Conservation (phyloP, 176 grass and related monocot species). For the Olyra latifolia region DNA sequence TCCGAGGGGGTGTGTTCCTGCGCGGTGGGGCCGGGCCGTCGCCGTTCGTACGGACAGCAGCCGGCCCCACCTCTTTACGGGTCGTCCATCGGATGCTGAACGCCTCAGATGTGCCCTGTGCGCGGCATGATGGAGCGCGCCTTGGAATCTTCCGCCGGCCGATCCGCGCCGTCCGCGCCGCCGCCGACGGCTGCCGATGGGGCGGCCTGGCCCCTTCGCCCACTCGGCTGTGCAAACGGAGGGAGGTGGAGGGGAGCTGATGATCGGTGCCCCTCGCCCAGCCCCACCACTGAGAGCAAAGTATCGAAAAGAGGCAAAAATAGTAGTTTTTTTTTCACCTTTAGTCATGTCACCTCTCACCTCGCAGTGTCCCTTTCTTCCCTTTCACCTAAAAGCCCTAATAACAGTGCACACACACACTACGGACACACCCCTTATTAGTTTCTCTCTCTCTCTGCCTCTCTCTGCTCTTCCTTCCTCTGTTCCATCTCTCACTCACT, state of each 20-base stretch:
- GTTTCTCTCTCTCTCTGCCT: background rate
- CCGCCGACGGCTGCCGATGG: background rate
- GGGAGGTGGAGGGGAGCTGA: background rate
- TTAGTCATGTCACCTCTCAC: conserved; percentile 54
- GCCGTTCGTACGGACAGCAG: conserved; percentile 37
- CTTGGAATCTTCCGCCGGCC: background rate
- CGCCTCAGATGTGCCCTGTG: conserved; percentile 33
- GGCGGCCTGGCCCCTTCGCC: background rate
- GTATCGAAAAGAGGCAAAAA: background rate
- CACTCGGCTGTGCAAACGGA: conserved; percentile 21
- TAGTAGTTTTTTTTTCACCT: background rate
- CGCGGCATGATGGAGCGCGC: background rate
- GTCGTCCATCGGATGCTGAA: conserved; percentile 41
- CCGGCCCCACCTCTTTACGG: background rate
- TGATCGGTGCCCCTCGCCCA: conserved; percentile 15
- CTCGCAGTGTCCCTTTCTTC: conserved; percentile 7
- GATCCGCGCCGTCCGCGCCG: background rate
- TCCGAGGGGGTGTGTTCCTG: background rate
- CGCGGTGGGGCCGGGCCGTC: conserved; percentile 30
- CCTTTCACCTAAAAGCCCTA: conserved; percentile 49
- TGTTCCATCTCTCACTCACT: conserved; percentile 32
- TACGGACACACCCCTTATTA: no score
- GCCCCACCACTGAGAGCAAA: conserved; percentile 7
- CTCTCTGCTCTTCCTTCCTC: background rate
- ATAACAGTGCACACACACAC: background rate